A percentile compares a stretch with the other conserved stretches of the same genome.
These are phyloP conservation scores for Globisporangium polare DNA, from an alignment of 352 stramenopile genomes.

Conservation along the genomic window DNA sequence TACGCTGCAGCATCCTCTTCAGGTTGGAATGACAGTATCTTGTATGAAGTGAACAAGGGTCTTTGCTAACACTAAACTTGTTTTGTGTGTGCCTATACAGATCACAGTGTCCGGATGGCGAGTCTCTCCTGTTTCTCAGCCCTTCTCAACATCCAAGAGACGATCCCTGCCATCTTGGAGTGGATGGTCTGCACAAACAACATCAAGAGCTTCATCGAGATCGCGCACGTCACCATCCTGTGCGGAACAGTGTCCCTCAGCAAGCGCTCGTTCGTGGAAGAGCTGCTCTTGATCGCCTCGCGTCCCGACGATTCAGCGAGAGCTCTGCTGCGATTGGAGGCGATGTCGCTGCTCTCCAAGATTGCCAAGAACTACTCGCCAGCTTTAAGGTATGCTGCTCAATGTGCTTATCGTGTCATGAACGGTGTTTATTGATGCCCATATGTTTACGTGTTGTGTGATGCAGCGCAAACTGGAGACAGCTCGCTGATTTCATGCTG, in stretches of 20 bases:
- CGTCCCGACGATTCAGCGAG: constrained; percentile 49
- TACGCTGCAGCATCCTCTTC: constrained; percentile 53
- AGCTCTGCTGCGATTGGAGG: constrained; percentile 62
- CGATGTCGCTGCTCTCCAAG: constrained; percentile 82
- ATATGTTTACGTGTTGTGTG: background rate
- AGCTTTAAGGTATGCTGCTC: constrained; percentile 37
- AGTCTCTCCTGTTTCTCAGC: constrained; percentile 77
- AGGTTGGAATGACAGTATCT: constrained; percentile 25
- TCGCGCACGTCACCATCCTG: constrained; percentile 59
- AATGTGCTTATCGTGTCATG: background rate
- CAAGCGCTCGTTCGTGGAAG: constrained; percentile 68
- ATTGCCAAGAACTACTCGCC: constrained; percentile 79
- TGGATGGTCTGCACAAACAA: constrained; percentile 68
- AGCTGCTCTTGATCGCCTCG: constrained; percentile 66
- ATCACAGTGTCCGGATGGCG: constrained; percentile 75
- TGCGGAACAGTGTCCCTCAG: constrained; percentile 55
- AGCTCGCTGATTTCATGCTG: constrained; percentile 73
- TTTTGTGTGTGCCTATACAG: constrained; percentile 19
- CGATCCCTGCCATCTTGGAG: constrained; percentile 52
- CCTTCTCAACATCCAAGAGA: constrained; percentile 69
- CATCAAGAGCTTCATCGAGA: constrained; percentile 36
- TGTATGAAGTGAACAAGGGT: background rate
- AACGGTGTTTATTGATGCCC: no score
- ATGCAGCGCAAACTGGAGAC: constrained; percentile 49
- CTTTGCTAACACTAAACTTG: background rate